phyloP scores from a whole-genome alignment of 208 protist genomes.

The Strigomonas galati region DNA sequence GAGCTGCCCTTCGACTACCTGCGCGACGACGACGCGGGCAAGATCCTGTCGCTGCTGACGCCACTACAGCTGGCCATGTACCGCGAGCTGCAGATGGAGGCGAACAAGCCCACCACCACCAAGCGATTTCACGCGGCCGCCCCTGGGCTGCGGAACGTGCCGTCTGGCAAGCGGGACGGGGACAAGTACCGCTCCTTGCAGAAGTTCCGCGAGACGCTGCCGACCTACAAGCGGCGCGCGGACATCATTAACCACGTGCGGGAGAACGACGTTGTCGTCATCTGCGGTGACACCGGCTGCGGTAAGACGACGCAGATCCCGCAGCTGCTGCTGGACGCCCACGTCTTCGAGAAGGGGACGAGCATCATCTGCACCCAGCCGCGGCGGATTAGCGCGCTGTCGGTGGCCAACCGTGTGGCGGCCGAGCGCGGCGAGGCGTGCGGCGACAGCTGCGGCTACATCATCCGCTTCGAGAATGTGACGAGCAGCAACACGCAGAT shows the following conservation, averaged over 20 bases:
- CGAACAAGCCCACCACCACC: slow-evolving; percentile 15
- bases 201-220: slow-evolving; percentile 54
- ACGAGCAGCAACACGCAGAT: slow-evolving; percentile 89
- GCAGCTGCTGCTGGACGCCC: slow-evolving; percentile 69
- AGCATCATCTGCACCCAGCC: slow-evolving; percentile 88
- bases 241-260: slow-evolving; percentile 62
- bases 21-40: slow-evolving; percentile 18
- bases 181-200: slow-evolving; percentile 33
- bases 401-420: slow-evolving; percentile 87
- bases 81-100: slow-evolving; percentile 33
- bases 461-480: slow-evolving; percentile 86
- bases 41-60: slow-evolving; percentile 23
- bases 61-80: slow-evolving; percentile 51
- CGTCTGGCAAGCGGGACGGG: slow-evolving; percentile 14
- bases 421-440: slow-evolving; percentile 77
- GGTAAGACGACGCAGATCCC: slow-evolving; percentile 97
- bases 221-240: slow-evolving; percentile 41
- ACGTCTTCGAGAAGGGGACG: slow-evolving; percentile 51
- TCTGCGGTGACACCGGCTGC: slow-evolving; percentile 97
- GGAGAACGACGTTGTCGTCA: slow-evolving; percentile 60
- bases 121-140: slow-evolving; percentile 40
- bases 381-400: slow-evolving; percentile 87
- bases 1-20: slow-evolving; percentile 44
- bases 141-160: slow-evolving; percentile 31
- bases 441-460: slow-evolving; percentile 87